These are phyloP conservation scores for Sonneratia alba DNA, from an alignment of 345 rosid species.

Conservation along the genomic window DNA sequence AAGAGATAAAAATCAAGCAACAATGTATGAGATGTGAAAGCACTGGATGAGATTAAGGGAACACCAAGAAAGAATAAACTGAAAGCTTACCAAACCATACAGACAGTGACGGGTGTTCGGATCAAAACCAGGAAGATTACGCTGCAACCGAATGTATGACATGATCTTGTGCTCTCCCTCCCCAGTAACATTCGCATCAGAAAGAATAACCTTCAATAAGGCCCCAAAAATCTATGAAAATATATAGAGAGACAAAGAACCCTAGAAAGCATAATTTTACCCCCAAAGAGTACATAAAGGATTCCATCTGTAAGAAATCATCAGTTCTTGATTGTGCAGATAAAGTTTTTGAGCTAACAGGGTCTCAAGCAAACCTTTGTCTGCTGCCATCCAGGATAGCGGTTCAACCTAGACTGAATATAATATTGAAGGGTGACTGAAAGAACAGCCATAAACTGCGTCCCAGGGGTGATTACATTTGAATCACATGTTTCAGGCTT, in stretches of 20 bases:
- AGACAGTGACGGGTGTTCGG: conserved; percentile 95
- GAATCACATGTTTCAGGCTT: conserved; percentile 82
- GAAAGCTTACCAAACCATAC: conserved; percentile 67
- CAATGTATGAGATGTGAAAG: neutral
- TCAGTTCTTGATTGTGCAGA: conserved; percentile 29
- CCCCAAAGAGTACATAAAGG: conserved; percentile 29
- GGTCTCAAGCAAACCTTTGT: conserved; percentile 59
- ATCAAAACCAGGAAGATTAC: conserved; percentile 72
- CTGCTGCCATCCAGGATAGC: conserved; percentile 65
- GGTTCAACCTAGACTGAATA: conserved; percentile 76
- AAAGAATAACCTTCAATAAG: conserved; percentile 89
- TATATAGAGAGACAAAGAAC: conserved; percentile 41
- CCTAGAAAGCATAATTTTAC: conserved; percentile 34
- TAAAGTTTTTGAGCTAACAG: conserved; percentile 6
- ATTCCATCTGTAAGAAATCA: conserved; percentile 42
- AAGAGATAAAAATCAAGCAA: neutral
- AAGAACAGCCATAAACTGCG: conserved; percentile 81
- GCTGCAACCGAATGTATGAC: conserved; percentile 86
- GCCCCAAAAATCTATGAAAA: conserved; percentile 53
- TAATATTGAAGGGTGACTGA: conserved; percentile 89
- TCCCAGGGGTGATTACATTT: conserved; percentile 98
- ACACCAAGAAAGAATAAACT: neutral
- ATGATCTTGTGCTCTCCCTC: conserved; percentile 99
- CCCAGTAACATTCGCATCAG: conserved; percentile 93
- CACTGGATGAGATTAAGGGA: conserved; percentile 2